Percentiles rank a stretch among this genome's conserved stretches.
These are phyloP conservation scores for Kwoniella mangroviensis DNA, from an alignment of 768 basidiomycete genomes.

Conservation along the genomic window DNA sequence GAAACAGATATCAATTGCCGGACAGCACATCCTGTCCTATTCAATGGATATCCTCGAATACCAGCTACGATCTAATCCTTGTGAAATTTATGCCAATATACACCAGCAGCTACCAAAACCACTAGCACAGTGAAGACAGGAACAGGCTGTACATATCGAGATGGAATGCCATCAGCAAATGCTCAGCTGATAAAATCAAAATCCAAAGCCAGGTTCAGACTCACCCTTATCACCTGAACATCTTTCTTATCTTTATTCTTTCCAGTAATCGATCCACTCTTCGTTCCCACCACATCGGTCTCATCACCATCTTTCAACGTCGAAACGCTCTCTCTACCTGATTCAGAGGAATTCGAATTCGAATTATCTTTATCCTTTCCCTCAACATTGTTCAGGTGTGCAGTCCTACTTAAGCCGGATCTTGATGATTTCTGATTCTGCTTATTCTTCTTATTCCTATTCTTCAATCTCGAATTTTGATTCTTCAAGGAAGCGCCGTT, in stretches of 20 bases:
- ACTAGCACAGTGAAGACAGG: slow-evolving; percentile 46
- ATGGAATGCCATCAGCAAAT: not conserved
- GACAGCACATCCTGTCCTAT: no score
- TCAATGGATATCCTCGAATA: not conserved
- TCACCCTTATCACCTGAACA: slow-evolving; percentile 27
- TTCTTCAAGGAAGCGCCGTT: not conserved
- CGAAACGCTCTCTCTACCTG: slow-evolving; percentile 18
- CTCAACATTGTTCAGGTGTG: not conserved
- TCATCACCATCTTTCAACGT: slow-evolving; percentile 38
- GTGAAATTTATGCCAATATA: slow-evolving; percentile 39
- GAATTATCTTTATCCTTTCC: slow-evolving; percentile 28
- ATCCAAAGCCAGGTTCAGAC: not conserved
- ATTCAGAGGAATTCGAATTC: slow-evolving; percentile 23
- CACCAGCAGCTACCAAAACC: slow-evolving; percentile 43
- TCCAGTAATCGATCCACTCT: slow-evolving; percentile 1
- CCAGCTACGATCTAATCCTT: slow-evolving; percentile 29
- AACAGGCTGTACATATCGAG: slow-evolving; percentile 28
- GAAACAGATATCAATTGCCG: no score
- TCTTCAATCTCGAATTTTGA: not conserved
- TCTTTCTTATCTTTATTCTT: slow-evolving; percentile 16
- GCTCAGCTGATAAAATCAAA: no score
- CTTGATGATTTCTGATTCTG: slow-evolving; percentile 1
- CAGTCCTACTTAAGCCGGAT: slow-evolving; percentile 5
- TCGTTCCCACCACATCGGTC: slow-evolving; percentile 14
- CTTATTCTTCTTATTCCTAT: not conserved